Evolutionary conservation across 768 basidiomycete species (phyloP).

Genomic region (Tricholoma terreum): DNA sequence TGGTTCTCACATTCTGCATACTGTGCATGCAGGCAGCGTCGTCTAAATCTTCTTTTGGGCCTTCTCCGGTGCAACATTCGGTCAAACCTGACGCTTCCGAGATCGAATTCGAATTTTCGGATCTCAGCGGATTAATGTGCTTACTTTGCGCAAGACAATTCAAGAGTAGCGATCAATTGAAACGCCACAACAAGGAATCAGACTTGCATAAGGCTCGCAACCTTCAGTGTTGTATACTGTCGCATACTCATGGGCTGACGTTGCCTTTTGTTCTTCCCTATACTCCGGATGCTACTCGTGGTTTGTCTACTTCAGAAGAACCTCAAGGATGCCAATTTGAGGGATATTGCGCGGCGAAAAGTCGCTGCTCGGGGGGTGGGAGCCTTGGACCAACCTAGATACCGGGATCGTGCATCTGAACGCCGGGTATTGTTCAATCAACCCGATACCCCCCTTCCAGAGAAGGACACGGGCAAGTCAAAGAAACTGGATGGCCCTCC

Average conservation of each 20-base stretch:
- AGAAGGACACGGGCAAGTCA: slow-evolving; percentile 34
- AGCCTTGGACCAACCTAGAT: slow-evolving; percentile 63
- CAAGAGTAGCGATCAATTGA: slow-evolving; percentile 81
- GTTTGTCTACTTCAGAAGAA: slow-evolving; percentile 68
- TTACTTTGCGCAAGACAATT: slow-evolving; percentile 92
- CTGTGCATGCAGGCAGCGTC: slow-evolving; percentile 25
- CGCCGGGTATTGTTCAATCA: slow-evolving; percentile 90
- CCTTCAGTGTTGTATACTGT: slow-evolving; percentile 35
- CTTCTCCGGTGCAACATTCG: slow-evolving; percentile 16
- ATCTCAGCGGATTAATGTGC: slow-evolving; percentile 72
- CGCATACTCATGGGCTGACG: slow-evolving; percentile 28
- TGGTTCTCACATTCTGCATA: slow-evolving; percentile 25
- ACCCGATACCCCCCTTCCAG: slow-evolving; percentile 75
- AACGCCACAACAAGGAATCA: slow-evolving; percentile 89
- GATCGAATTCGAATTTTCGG: slow-evolving; percentile 79
- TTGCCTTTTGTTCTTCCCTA: slow-evolving; percentile 21
- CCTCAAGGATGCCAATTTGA: slow-evolving; percentile 65
- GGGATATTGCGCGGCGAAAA: slow-evolving; percentile 74
- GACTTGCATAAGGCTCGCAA: slow-evolving; percentile 87
- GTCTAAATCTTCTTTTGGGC: slow-evolving; percentile 14
- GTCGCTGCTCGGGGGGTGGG: slow-evolving; percentile 42
- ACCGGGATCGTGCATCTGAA: slow-evolving; percentile 93
- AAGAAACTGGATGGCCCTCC: slow-evolving; percentile 57
- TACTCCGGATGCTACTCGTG: slow-evolving; percentile 1
- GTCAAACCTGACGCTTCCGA: slow-evolving; percentile 32